These are phyloP conservation scores for Durusdinium trenchii DNA, from an alignment of 73 alveolate genomes.

Conservation along the genomic window DNA sequence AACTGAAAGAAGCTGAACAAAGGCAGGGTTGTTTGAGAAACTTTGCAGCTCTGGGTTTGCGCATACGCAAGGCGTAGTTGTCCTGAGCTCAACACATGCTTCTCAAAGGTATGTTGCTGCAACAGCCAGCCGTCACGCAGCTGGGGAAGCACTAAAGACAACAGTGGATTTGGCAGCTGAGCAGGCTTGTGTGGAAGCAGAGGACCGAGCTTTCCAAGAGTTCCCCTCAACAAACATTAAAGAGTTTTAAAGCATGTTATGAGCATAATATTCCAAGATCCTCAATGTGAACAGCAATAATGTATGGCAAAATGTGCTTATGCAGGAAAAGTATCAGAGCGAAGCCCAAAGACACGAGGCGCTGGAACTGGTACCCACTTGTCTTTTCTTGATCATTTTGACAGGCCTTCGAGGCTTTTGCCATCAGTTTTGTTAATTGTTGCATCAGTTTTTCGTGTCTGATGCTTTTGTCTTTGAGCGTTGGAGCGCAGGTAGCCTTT, in stretches of 20 bases:
- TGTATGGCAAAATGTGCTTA: too few relatives aligned
- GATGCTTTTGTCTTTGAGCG: not conserved
- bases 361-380: too few relatives aligned
- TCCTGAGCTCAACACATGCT: too few relatives aligned
- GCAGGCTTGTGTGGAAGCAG: constrained; percentile 36
- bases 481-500: constrained; percentile 39
- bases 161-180: constrained; percentile 43
- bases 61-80: not conserved
- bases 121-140: constrained; percentile 65
- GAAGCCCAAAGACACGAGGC: constrained; percentile 81
- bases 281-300: too few relatives aligned
- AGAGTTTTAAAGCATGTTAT: too few relatives aligned
- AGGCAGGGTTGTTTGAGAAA: not conserved
- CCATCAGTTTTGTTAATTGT: too few relatives aligned
- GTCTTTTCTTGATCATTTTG: too few relatives aligned
- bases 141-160: constrained; percentile 65
- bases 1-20: constrained; percentile 57
- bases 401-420: too few relatives aligned
- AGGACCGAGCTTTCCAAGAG: constrained; percentile 13
- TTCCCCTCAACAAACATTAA: too few relatives aligned
- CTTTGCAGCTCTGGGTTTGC: not conserved
- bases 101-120: constrained; percentile 60
- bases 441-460: too few relatives aligned
- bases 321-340: constrained; percentile 58
- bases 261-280: too few relatives aligned